phyloP scores from a whole-genome alignment of 1,284 basidiomycete species.

The Waitea zeae region DNA sequence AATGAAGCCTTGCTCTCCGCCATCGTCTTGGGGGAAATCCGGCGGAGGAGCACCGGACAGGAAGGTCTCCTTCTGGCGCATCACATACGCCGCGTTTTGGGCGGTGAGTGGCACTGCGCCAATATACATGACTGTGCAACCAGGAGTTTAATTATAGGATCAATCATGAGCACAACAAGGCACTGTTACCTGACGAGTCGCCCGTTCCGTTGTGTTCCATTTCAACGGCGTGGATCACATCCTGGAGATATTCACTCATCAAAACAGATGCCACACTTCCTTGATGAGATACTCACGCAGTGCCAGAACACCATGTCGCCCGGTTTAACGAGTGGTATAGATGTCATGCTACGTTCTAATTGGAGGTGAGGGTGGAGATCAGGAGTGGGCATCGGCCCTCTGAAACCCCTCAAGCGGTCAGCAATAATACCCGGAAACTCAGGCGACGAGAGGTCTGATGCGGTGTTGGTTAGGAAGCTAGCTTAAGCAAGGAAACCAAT shows the following conservation, averaged over 20 bases:
- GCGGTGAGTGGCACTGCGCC: conserved; percentile 62
- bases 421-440: conserved; percentile 43
- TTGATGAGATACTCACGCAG: conserved; percentile 32
- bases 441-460: conserved; percentile 32
- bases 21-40: conserved; percentile 50
- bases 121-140: conserved; percentile 55
- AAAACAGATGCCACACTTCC: not conserved
- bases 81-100: conserved; percentile 41
- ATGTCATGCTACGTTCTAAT: conserved; percentile 57
- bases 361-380: conserved; percentile 48
- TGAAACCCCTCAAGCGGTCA: conserved; percentile 24
- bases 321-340: conserved; percentile 54
- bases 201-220: conserved; percentile 42
- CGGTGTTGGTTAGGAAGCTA: conserved; percentile 12
- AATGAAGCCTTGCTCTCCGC: conserved; percentile 35
- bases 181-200: conserved; percentile 58
- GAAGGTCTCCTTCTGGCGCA: conserved; percentile 45
- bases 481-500: not conserved
- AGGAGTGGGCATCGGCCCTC: conserved; percentile 33
- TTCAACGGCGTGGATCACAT: conserved; percentile 73
- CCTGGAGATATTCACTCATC: conserved; percentile 15
- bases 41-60: conserved; percentile 43
- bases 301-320: conserved; percentile 86
- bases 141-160: not conserved
- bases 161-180: conserved; percentile 7